Conservation (phyloP, 2,329 filamentous ascomycete genomes). For the Apiospora rasikravindrae region DNA sequence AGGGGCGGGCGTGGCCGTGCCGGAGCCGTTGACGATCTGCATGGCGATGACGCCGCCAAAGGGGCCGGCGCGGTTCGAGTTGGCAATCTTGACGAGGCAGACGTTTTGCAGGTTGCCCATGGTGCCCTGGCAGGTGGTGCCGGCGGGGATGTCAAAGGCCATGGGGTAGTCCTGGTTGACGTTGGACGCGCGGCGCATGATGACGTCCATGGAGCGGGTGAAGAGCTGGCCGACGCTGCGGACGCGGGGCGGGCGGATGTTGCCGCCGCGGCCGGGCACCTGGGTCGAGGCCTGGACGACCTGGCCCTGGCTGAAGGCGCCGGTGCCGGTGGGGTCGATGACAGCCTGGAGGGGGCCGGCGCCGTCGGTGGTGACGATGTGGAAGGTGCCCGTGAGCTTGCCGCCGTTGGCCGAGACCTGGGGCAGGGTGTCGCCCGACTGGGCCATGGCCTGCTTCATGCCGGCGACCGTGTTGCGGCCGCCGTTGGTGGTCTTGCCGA, state of each 20-base stretch:
- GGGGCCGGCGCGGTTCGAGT: constrained; percentile 45
- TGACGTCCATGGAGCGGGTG: constrained; percentile 26
- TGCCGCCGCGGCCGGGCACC: constrained; percentile 43
- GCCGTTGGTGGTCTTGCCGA: constrained; percentile 43
- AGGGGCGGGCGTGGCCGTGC: constrained; percentile 17
- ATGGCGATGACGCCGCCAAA: constrained; percentile 49
- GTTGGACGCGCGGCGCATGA: constrained; percentile 38
- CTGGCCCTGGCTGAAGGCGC: constrained; percentile 38
- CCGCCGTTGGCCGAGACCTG: constrained; percentile 43
- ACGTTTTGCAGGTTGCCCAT: constrained; percentile 41
- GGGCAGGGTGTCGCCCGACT: constrained; percentile 45
- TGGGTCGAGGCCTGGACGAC: constrained; percentile 38
- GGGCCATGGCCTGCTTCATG: constrained; percentile 40
- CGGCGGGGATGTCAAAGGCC: constrained; percentile 43
- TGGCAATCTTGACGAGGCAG: constrained; percentile 51
- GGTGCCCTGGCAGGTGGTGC: constrained; percentile 45
- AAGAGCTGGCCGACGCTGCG: constrained; percentile 25
- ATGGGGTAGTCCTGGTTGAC: constrained; percentile 39
- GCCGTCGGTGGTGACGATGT: constrained; percentile 49
- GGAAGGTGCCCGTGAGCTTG: constrained; percentile 42
- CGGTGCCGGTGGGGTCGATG: constrained; percentile 44
- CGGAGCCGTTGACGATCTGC: constrained; percentile 38
- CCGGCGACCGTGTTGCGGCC: constrained; percentile 44
- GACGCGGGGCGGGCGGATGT: constrained; percentile 37
- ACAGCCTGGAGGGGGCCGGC: constrained; percentile 46